Conservation (phyloP, 345 rosid species). For the Adansonia digitata region DNA sequence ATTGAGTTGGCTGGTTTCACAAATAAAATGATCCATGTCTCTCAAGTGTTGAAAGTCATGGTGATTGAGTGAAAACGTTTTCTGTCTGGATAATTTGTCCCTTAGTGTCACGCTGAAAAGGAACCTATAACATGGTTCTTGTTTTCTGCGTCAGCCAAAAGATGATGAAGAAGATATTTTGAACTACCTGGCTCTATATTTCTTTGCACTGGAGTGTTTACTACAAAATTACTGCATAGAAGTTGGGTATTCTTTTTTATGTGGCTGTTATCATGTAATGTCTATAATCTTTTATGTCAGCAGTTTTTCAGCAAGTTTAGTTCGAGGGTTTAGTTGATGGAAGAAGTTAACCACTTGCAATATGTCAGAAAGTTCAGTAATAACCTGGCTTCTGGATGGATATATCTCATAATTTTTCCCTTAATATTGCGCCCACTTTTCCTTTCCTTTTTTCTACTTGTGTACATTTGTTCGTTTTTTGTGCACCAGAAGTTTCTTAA, state of each 20-base stretch:
- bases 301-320: neutral
- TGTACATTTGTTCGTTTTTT: neutral
- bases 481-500: neutral
- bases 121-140: slow-evolving; percentile 1
- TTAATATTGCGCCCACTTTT: neutral
- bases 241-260: no score
- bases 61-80: neutral
- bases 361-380: neutral
- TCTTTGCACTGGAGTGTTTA: neutral
- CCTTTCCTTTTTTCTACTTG: neutral
- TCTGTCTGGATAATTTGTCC: neutral
- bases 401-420: neutral
- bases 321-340: neutral
- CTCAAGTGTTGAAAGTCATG: no score
- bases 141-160: no score
- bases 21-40: neutral
- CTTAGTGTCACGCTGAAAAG: neutral
- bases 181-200: neutral
- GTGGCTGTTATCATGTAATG: neutral
- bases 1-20: neutral
- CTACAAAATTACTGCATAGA: neutral
- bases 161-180: neutral
- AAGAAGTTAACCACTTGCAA: neutral
- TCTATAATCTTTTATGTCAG: neutral
- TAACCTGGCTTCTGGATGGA: neutral